Percentiles rank a stretch among this genome's conserved stretches.
Conservation (phyloP, 169 alveolate species). For the Cryptosporidium baileyi region DNA sequence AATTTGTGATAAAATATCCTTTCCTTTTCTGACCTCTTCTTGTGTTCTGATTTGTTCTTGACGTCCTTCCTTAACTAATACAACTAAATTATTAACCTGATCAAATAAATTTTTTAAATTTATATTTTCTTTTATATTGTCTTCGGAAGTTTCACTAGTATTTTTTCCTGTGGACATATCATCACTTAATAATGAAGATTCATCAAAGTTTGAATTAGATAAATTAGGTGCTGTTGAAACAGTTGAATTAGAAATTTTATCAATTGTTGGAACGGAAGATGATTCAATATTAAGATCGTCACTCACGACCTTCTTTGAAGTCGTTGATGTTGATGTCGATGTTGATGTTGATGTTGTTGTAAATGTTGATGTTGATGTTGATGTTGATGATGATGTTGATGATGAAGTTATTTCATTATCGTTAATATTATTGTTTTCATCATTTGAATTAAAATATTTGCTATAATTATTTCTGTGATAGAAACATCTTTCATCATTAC, state of each 20-base stretch:
- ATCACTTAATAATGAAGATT: slow-evolving; percentile 37
- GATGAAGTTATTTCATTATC: background rate
- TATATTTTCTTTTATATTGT: background rate
- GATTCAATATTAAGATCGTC: too few species aligned
- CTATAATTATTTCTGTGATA: background rate
- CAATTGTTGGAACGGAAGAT: background rate
- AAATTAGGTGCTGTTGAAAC: background rate
- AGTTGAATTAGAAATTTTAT: background rate
- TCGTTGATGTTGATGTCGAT: background rate
- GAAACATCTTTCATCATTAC: background rate
- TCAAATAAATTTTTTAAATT: background rate
- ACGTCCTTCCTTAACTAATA: slow-evolving; percentile 12
- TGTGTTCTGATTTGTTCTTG: slow-evolving; percentile 16
- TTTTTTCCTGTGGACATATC: slow-evolving; percentile 8
- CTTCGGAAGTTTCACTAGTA: background rate
- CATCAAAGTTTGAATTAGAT: background rate
- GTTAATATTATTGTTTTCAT: background rate
- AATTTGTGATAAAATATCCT: background rate
- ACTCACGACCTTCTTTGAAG: too few species aligned
- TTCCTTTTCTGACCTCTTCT: background rate
- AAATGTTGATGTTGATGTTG: background rate
- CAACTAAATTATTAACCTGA: background rate
- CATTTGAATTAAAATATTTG: background rate
- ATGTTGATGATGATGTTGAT: background rate
- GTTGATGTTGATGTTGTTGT: background rate